Base-by-base conservation (phyloP, 176 grass and related monocot species). In the Cocos nucifera region DNA sequence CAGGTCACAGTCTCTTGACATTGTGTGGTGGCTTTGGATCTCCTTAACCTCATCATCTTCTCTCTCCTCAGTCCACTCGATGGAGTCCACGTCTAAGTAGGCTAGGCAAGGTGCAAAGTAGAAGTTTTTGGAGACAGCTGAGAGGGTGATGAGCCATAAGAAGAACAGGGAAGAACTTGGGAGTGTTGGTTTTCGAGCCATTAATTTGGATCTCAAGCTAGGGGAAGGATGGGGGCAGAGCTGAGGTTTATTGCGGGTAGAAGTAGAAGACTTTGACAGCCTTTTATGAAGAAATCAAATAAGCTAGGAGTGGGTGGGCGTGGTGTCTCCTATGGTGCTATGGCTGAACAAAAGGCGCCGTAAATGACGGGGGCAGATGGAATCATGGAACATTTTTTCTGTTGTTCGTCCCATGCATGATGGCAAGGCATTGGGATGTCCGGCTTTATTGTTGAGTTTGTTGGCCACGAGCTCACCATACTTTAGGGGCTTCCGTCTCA, bases 1-100 rank as follows among this genome's bases (percentile, higher is more conserved):
- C 55, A 80, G 10, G 32, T 80, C 56, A 39, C 69, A 80, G 44
- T 59, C 56, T 17, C 51, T 63, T 44, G 63, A 54, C 39, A 61
- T 12, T 21, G 51, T 51, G 6, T 52, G 60, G 3, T 58, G 67
- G 27, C 5, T 71, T 24, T 78, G 59, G 17, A 69, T 56, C 19
- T 65, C 69, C 8, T 48, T 25, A 22, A 66, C 18, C 15, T 58
- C 67, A 56, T 44, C 35, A 12, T 65, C 76, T 48, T 65, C 67
- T 21, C 59, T 71, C 57, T 65, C 8, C 26, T 53, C 59, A 15
- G 20, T 28, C 67, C 69, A 79, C 64, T 63, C 66, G 49, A 67
- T 59, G 19, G 30, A 27, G 6, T 56, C 21, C 30, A 56, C 66
- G 70, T 67, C 56, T 6, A 50, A n/a, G 4, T 39, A 53, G 22